Conservation (phyloP, 2,329 filamentous ascomycete species). For the Penicillium frequentans region DNA sequence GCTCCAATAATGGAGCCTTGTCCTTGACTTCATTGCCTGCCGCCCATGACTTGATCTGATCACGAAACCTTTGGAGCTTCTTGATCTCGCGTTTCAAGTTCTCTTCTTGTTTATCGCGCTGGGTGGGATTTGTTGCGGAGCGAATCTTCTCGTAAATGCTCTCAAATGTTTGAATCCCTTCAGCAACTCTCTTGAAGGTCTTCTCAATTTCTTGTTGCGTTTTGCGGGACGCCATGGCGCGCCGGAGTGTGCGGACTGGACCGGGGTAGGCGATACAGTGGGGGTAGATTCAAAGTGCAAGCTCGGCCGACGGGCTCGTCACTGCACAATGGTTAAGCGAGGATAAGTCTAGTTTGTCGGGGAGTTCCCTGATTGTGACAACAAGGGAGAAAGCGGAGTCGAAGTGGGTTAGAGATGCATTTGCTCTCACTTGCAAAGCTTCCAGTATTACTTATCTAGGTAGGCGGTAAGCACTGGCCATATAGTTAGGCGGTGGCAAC, state of each 20-base stretch:
- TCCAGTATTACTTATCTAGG: conserved; percentile 15
- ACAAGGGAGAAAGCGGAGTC: conserved; percentile 13
- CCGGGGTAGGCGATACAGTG: conserved; percentile 16
- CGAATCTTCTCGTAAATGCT: conserved; percentile 97
- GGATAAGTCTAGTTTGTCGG: background rate
- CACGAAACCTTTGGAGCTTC: conserved; percentile 94
- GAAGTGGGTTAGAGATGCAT: conserved; percentile 14
- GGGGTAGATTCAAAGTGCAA: conserved; percentile 11
- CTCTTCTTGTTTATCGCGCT: conserved; percentile 98
- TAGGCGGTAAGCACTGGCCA: conserved; percentile 18
- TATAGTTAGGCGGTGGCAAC: background rate
- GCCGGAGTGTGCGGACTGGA: conserved; percentile 23
- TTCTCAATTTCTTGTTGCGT: conserved; percentile 98
- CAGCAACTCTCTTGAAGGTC: conserved; percentile 97
- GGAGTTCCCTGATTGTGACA: conserved; percentile 3
- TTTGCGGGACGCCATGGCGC: conserved; percentile 87
- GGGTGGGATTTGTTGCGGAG: conserved; percentile 84
- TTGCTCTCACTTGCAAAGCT: conserved; percentile 20
- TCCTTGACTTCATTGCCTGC: conserved; percentile 99
- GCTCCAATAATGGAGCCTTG: conserved; percentile 90
- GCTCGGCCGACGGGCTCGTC: conserved; percentile 4
- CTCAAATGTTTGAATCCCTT: conserved; percentile 91
- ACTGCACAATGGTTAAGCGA: conserved; percentile 5
- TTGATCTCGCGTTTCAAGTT: conserved; percentile 99
- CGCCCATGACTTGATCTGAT: conserved; percentile 99